Conservation (phyloP, 2,329 filamentous ascomycete genomes). For the Phialophora expanda region DNA sequence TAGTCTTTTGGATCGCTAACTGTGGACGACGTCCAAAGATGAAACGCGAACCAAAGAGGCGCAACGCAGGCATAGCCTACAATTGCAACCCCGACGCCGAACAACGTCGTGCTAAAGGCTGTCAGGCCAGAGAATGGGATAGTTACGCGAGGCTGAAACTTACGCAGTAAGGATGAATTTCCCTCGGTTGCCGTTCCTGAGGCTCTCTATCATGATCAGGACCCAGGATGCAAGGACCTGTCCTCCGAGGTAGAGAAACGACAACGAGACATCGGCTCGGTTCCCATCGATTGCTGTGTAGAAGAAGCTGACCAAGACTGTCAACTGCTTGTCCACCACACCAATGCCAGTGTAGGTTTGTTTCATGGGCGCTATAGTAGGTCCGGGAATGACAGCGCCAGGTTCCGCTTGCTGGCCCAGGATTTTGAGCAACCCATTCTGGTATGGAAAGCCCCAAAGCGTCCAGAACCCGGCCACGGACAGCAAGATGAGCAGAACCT, state of each 20-base stretch:
- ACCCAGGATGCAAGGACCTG: constrained; percentile 52
- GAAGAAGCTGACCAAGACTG: constrained; percentile 46
- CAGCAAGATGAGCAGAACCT: constrained; percentile 27
- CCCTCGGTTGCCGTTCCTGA: constrained; percentile 52
- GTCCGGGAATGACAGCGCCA: constrained; percentile 40
- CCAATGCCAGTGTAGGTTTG: constrained; percentile 40
- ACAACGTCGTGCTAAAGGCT: constrained; percentile 43
- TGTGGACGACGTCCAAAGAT: constrained; percentile 52
- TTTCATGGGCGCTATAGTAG: constrained; percentile 39
- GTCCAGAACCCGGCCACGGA: constrained; percentile 38
- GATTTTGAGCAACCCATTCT: constrained; percentile 40
- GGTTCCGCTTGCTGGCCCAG: constrained; percentile 36
- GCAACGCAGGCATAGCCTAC: constrained; percentile 53
- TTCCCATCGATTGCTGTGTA: constrained; percentile 49
- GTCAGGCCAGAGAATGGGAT: constrained; percentile 12
- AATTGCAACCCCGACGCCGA: constrained; percentile 52
- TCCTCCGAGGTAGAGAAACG: constrained; percentile 49
- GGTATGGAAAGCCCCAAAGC: constrained; percentile 39
- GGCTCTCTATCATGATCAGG: constrained; percentile 52
- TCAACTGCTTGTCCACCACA: constrained; percentile 40
- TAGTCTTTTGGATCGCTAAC: constrained; percentile 45
- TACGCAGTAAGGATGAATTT: constrained; percentile 40
- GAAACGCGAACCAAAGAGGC: constrained; percentile 51
- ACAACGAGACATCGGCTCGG: constrained; percentile 45
- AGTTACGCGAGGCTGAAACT: constrained; percentile 2